Percentiles rank a stretch among this genome's conserved stretches.
Evolutionary conservation across 208 protist genomes (phyloP).

Genomic region (Crithidia mellificae): DNA sequence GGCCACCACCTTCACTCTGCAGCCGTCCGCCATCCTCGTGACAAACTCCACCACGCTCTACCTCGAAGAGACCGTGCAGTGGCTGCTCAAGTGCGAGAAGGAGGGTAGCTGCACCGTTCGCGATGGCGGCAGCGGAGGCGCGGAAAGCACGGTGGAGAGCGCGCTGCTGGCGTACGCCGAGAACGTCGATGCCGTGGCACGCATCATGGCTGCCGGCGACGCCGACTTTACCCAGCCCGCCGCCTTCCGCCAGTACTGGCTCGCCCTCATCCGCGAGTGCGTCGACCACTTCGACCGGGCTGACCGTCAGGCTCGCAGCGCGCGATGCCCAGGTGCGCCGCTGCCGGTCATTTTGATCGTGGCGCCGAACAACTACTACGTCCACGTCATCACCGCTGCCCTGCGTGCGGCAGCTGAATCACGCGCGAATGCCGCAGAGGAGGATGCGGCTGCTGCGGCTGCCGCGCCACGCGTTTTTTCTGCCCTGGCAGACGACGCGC

Average conservation of each 20-base stretch:
- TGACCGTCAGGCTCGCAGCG: conserved; percentile 31
- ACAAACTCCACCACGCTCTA: conserved; percentile 47
- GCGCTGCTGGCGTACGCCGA: conserved; percentile 66
- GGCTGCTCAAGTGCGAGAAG: conserved; percentile 71
- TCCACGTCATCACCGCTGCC: conserved; percentile 21
- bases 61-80: conserved; percentile 85
- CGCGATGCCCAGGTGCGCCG: conserved; percentile 1
- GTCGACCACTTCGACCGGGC: conserved; percentile 65
- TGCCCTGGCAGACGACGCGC: conserved; percentile 27
- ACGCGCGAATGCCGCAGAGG: neutral
- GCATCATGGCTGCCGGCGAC: conserved; percentile 66
- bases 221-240: conserved; percentile 59
- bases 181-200: conserved; percentile 77
- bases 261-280: conserved; percentile 49
- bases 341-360: conserved; percentile 33
- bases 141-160: conserved; percentile 28
- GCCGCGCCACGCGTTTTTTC: conserved; percentile 26
- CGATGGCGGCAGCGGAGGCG: conserved; percentile 3
- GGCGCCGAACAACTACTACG: conserved; percentile 32
- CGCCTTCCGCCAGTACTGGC: conserved; percentile 63
- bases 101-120: conserved; percentile 67
- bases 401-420: conserved; percentile 14
- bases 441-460: neutral
- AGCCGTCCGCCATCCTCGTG: conserved; percentile 12
- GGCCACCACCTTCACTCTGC: conserved; percentile 20